Conservation (phyloP, 768 basidiomycete species). For the Suillus hirtellus region DNA sequence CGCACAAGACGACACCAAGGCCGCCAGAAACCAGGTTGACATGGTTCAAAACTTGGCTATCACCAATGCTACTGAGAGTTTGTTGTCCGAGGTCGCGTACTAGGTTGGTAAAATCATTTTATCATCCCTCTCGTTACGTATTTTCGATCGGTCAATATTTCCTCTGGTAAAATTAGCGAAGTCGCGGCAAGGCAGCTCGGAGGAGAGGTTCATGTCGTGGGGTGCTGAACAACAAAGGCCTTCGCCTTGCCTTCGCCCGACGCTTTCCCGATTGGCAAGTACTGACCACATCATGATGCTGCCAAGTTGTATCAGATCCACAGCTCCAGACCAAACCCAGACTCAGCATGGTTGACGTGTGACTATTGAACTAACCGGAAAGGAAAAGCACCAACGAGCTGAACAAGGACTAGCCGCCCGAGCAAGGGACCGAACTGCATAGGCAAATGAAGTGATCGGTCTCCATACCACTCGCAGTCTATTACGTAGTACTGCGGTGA, state of each 20-base stretch:
- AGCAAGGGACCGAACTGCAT: background rate
- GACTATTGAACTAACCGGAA: background rate
- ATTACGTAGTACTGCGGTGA: background rate
- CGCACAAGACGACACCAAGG: conserved; percentile 15
- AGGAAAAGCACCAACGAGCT: background rate
- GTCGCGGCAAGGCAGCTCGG: background rate
- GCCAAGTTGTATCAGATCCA: background rate
- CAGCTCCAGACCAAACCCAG: background rate
- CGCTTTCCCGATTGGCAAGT: background rate
- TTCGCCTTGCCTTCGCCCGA: background rate
- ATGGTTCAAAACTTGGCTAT: background rate
- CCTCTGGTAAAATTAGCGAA: background rate
- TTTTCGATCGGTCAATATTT: too few relatives aligned
- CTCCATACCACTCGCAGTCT: background rate
- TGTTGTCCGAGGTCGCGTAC: background rate
- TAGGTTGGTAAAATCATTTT: background rate
- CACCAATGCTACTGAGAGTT: background rate
- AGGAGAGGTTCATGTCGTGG: background rate
- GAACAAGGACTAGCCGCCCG: background rate
- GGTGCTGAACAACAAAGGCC: background rate
- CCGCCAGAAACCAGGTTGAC: background rate
- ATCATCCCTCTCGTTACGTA: background rate
- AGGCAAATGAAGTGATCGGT: background rate
- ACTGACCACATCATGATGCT: background rate
- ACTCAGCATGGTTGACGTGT: background rate